Evolutionary conservation across 1,139 yeast genomes (phyloP).

Genomic region (Debaryomycetaceae sp.): DNA sequence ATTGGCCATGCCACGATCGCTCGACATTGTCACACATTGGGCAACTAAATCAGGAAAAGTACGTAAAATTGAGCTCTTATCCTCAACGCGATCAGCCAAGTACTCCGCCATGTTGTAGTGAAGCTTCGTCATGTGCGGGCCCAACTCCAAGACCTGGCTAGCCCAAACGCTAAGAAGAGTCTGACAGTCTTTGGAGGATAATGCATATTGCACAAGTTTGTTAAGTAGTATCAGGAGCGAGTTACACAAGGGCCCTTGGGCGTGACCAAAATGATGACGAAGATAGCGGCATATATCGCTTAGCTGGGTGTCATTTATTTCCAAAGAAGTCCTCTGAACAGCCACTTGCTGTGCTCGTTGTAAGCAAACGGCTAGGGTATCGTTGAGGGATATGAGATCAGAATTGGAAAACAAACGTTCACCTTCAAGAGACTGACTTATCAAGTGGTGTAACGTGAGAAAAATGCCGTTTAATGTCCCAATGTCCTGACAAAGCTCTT

Average conservation of each 20-base stretch:
- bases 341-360: slow-evolving; percentile 36
- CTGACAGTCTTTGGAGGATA: slow-evolving; percentile 7
- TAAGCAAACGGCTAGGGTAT: slow-evolving; percentile 55
- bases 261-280: slow-evolving; percentile 59
- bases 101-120: slow-evolving; percentile 49
- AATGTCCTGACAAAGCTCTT: no score
- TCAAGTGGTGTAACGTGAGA: neutral
- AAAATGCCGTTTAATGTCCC: neutral
- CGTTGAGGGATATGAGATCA: slow-evolving; percentile 29
- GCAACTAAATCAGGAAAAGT: slow-evolving; percentile 33
- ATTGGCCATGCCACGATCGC: slow-evolving; percentile 54
- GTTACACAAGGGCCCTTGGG: slow-evolving; percentile 61
- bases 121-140: slow-evolving; percentile 40
- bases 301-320: slow-evolving; percentile 2
- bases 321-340: slow-evolving; percentile 1
- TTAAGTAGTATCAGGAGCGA: slow-evolving; percentile 50
- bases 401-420: slow-evolving; percentile 6
- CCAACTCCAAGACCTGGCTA: slow-evolving; percentile 37
- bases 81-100: slow-evolving; percentile 28
- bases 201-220: slow-evolving; percentile 36
- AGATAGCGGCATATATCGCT: slow-evolving; percentile 36
- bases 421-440: neutral
- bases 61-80: slow-evolving; percentile 29
- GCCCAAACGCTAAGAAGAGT: slow-evolving; percentile 13
- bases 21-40: slow-evolving; percentile 38